Conservation (phyloP, 2,329 filamentous ascomycete species). For the Alternaria triticina region DNA sequence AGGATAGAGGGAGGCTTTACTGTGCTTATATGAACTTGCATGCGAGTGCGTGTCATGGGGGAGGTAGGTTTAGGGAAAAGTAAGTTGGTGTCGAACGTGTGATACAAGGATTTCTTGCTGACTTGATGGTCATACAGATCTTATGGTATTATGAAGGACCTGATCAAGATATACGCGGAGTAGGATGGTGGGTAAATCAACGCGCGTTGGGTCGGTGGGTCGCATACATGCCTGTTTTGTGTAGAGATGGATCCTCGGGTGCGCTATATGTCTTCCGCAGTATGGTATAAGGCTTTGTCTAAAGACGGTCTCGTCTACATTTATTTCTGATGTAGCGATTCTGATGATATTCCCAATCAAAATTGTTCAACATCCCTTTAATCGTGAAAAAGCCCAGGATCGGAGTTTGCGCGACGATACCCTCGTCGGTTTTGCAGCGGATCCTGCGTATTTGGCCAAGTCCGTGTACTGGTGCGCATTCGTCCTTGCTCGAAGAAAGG, state of each 20-base stretch:
- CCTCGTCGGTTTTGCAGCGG: not conserved
- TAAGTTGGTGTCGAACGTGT: not conserved
- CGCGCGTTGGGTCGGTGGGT: too few relatives aligned
- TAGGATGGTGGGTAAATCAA: too few relatives aligned
- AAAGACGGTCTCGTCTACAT: not conserved
- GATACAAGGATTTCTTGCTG: not conserved
- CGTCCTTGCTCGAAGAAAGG: not conserved
- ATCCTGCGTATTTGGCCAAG: not conserved
- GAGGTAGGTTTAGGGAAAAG: not conserved
- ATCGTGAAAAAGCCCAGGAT: not conserved
- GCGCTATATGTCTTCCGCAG: too few relatives aligned
- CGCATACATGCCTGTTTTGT: too few relatives aligned
- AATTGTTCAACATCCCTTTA: not conserved
- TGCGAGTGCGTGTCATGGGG: not conserved
- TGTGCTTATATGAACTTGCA: not conserved
- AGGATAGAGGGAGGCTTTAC: not conserved
- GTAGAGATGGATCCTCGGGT: too few relatives aligned
- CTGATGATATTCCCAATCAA: not conserved
- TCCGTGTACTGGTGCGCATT: not conserved
- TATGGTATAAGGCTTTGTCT: not conserved
- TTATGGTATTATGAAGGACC: not conserved
- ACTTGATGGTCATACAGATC: not conserved
- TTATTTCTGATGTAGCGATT: not conserved
- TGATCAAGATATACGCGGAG: not conserved
- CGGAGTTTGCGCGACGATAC: not conserved